Evolutionary conservation across 169 alveolate species (phyloP).

Genomic region (Plasmodium reichenowi): DNA sequence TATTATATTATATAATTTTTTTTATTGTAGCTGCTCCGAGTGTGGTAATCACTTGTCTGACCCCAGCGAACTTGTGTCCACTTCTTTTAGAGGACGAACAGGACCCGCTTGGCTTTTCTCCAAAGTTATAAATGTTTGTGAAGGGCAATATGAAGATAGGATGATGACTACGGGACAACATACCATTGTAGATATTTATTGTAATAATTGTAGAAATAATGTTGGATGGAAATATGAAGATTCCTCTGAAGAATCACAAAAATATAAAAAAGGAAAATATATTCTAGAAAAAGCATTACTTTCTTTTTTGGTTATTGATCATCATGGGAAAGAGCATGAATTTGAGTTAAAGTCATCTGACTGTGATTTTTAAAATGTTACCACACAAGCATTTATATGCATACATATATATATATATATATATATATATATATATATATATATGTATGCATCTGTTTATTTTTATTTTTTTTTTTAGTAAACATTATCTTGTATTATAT

Average conservation of each 20-base stretch:
- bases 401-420: too few species aligned
- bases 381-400: too few species aligned
- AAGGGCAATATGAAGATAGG: constrained; percentile 91
- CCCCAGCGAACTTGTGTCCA: constrained; percentile 80
- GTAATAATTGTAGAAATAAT: constrained; percentile 92
- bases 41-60: constrained; percentile 83
- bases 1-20: background rate
- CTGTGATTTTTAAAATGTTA: constrained; percentile 32
- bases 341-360: constrained; percentile 58
- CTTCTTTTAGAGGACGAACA: constrained; percentile 90
- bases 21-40: constrained; percentile 79
- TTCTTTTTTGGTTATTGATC: constrained; percentile 64
- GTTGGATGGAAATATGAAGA: constrained; percentile 90
- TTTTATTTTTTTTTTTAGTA: too few species aligned
- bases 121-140: constrained; percentile 90
- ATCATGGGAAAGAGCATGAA: constrained; percentile 53
- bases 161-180: constrained; percentile 93
- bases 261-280: constrained; percentile 88
- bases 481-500: too few species aligned
- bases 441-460: too few species aligned
- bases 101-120: constrained; percentile 92
- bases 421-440: too few species aligned
- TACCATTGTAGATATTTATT: constrained; percentile 90
- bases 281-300: constrained; percentile 85
- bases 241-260: constrained; percentile 87